A percentile compares a stretch with the other conserved stretches of the same genome.
Conservation (phyloP, 805 yeast genomes). For the Wickerhamomyces chambardii region DNA sequence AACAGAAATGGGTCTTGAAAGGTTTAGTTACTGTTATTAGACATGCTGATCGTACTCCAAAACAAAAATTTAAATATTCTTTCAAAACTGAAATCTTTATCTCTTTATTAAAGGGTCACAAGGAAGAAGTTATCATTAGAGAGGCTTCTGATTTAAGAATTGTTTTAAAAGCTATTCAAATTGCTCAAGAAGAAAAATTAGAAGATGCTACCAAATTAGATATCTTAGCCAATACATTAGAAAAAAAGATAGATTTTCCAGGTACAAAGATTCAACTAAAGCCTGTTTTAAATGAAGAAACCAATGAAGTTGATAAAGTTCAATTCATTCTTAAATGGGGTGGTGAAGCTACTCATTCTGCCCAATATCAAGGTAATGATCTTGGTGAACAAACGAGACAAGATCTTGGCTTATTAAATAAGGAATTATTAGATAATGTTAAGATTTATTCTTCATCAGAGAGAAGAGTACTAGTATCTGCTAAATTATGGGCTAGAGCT, state of each 20-base stretch:
- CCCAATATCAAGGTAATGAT: slow-evolving; percentile 88
- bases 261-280: slow-evolving; percentile 96
- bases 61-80: slow-evolving; percentile 94
- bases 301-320: slow-evolving; percentile 81
- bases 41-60: slow-evolving; percentile 98
- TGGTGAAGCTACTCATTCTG: slow-evolving; percentile 98
- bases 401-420: slow-evolving; percentile 78
- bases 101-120: slow-evolving; percentile 84
- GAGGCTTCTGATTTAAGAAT: slow-evolving; percentile 80
- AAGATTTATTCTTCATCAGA: slow-evolving; percentile 88
- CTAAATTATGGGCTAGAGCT: slow-evolving; percentile 78
- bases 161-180: slow-evolving; percentile 74
- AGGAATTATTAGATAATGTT: slow-evolving; percentile 76
- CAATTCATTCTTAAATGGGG: slow-evolving; percentile 98
- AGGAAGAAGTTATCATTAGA: slow-evolving; percentile 91
- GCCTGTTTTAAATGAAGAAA: slow-evolving; percentile 61
- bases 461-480: slow-evolving; percentile 89
- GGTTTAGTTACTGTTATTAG: slow-evolving; percentile 87
- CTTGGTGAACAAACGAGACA: slow-evolving; percentile 95
- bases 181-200: slow-evolving; percentile 69
- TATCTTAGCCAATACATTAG: slow-evolving; percentile 75
- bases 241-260: slow-evolving; percentile 82
- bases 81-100: slow-evolving; percentile 83
- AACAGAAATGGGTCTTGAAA: slow-evolving; percentile 93
- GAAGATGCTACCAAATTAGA: slow-evolving; percentile 76